Evolutionary conservation across 2,329 filamentous ascomycete species (phyloP).

Genomic region (Colletotrichum sp.): DNA sequence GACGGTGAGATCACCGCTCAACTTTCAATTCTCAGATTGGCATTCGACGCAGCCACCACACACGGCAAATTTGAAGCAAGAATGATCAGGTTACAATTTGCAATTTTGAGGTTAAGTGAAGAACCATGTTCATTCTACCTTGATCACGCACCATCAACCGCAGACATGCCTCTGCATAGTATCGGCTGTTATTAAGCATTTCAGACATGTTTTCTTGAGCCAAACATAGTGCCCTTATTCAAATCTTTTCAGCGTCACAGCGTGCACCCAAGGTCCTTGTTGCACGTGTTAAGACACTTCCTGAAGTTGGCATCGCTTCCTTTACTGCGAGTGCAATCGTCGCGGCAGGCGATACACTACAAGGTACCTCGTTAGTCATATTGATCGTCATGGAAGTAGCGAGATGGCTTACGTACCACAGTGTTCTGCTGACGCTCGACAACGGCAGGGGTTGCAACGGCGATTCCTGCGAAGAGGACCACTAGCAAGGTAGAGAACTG

Average conservation of each 20-base stretch:
- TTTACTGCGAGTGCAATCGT: neutral
- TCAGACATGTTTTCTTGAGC: too few relatives aligned
- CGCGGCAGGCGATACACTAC: neutral
- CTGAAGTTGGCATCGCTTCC: neutral
- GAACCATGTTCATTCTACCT: neutral
- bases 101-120: neutral
- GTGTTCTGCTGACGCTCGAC: neutral
- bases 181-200: too few relatives aligned
- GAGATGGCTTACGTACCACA: neutral
- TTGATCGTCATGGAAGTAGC: neutral
- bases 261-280: neutral
- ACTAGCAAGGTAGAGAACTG: neutral
- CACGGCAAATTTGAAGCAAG: neutral
- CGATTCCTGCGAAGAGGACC: neutral
- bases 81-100: rapidly evolving
- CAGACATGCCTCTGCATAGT: neutral
- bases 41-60: neutral
- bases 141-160: neutral
- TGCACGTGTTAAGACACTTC: neutral
- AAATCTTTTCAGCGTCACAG: neutral
- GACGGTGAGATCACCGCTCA: too few relatives aligned
- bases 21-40: too few relatives aligned
- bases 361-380: neutral
- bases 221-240: too few relatives aligned
- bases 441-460: neutral